Percentiles rank a stretch among this genome's conserved stretches.
Evolutionary conservation across 2,329 filamentous ascomycete genomes (phyloP).

Genomic region (Pseudogymnoascus sp.): DNA sequence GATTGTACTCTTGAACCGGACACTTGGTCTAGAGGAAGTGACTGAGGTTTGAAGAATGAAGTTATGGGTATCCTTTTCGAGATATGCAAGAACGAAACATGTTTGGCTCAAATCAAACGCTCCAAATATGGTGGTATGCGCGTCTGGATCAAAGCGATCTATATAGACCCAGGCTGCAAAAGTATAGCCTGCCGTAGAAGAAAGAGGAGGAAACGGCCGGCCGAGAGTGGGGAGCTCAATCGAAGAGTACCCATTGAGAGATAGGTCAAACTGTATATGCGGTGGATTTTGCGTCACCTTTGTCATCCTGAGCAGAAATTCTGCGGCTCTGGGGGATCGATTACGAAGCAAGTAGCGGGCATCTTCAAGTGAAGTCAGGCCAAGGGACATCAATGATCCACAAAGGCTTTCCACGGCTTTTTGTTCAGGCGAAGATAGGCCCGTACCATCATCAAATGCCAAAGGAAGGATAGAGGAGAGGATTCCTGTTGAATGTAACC

Average conservation of each 20-base stretch:
- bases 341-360: constrained; percentile 62
- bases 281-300: constrained; percentile 68
- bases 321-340: constrained; percentile 46
- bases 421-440: constrained; percentile 47
- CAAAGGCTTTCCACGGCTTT: constrained; percentile 58
- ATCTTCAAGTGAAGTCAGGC: constrained; percentile 73
- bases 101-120: constrained; percentile 87
- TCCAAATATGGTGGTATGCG: constrained; percentile 92
- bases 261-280: constrained; percentile 90
- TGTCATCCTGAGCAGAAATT: constrained; percentile 68
- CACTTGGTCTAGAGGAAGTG: constrained; percentile 74
- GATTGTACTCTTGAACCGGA: constrained; percentile 77
- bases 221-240: constrained; percentile 84
- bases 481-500: constrained; percentile 64
- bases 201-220: constrained; percentile 72
- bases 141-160: constrained; percentile 73
- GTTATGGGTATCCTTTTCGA: constrained; percentile 88
- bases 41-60: constrained; percentile 96
- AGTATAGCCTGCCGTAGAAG: constrained; percentile 73
- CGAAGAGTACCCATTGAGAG: constrained; percentile 77
- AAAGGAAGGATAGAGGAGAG: constrained; percentile 58
- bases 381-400: constrained; percentile 61
- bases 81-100: constrained; percentile 87
- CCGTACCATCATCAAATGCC: constrained; percentile 46
- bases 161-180: constrained; percentile 84